Evolutionary conservation across 495 filamentous ascomycete genomes (phyloP).

Genomic region (Neurospora sp.): DNA sequence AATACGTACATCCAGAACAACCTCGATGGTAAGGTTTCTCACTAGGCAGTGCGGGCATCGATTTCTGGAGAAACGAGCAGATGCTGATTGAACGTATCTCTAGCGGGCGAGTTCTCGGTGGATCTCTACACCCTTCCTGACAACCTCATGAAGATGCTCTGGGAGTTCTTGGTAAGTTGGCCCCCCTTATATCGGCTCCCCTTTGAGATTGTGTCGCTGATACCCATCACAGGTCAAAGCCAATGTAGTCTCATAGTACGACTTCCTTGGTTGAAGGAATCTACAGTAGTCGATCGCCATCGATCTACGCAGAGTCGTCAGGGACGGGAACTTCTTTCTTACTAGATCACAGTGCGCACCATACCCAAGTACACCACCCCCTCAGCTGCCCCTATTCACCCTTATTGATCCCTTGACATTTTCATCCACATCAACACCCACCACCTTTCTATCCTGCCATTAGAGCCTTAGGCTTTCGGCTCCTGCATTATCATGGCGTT

Average conservation of each 20-base stretch:
- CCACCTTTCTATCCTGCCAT: neutral
- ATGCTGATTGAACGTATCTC: slow-evolving; percentile 4
- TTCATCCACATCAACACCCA: neutral
- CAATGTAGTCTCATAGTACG: slow-evolving; percentile 12
- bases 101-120: slow-evolving; percentile 96
- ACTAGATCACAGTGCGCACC: neutral
- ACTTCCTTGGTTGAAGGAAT: neutral
- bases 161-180: slow-evolving; percentile 59
- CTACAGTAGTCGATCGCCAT: neutral
- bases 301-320: neutral
- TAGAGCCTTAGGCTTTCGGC: neutral
- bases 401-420: neutral
- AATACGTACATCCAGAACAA: slow-evolving; percentile 97
- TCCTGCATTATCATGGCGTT: slow-evolving; percentile 10
- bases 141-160: slow-evolving; percentile 72
- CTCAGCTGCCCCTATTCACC: neutral
- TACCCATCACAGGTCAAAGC: slow-evolving; percentile 14
- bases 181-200: neutral
- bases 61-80: neutral
- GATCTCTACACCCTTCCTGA: slow-evolving; percentile 95
- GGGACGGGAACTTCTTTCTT: neutral
- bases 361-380: neutral
- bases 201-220: neutral
- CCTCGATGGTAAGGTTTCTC: slow-evolving; percentile 61
- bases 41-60: too few relatives aligned